Evolutionary conservation across 805 yeast genomes (phyloP), one percentile per base, ranked within the genome.

Genomic region (Wickerhamomyces bisporus): DNA sequence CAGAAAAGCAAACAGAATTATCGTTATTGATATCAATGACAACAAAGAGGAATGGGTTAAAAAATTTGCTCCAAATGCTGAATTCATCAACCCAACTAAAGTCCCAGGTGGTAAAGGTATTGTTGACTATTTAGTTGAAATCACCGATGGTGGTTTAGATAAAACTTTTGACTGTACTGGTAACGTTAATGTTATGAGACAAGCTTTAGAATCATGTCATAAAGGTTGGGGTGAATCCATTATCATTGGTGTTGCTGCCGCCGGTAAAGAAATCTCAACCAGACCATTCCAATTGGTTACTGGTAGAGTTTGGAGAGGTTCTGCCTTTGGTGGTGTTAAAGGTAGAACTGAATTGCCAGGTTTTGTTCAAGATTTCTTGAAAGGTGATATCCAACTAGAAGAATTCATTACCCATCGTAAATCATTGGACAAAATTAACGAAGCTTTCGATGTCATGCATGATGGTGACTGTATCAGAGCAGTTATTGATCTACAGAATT

Each of bases 281-380:
- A 80, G 98, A 68, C 98, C 99, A 44, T 93, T 93, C 86, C 98
- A 91, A 72, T 78, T 93, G 64, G 98, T 93, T 48, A 93, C 98
- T 30, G 99, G 99, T 53, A 82, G 98, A 69, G 95, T 86, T 37
- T 91, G 98, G 98, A 85, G 78, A 64, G 99, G 99, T 55, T 86
- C 95, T 58, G 99, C 99, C n/a, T 93, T 87, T 54, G 99, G 99
- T 57, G 98, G 98, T 63, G 88, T 93, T 59, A 93, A 93, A 70
- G 98, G 98, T 60, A 84, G 97, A 71, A 61, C 96, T 29, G 96
- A 93, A 70, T 76, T 93, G 71, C 97, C 95, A 35, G 86, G 79
- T 16, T 73, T 89, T 41, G 95, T 93, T 41, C 81, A 86, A 42
- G 89, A 84, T 61, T 91, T 91, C 66, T 64, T 85, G 70, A 64